Percentiles rank a stretch among this genome's conserved stretches.
phyloP scores from a whole-genome alignment of 192 early-diverging fungal genomes.

The Coemansia asiatica region DNA sequence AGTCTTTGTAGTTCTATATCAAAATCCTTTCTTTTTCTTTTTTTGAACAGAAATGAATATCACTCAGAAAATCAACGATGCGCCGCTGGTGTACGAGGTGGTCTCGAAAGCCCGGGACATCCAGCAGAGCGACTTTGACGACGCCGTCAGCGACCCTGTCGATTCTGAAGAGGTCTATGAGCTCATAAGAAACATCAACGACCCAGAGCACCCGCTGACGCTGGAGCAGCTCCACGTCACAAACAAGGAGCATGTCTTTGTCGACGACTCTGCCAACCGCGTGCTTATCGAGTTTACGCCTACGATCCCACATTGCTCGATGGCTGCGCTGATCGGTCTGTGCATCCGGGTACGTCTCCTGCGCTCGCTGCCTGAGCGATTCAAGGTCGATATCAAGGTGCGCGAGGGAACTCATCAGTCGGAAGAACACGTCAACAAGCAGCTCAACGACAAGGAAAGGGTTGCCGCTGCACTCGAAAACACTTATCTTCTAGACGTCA shows the following conservation, averaged over 20 bases:
- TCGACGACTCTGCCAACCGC: constrained; percentile 68
- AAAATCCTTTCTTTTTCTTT: constrained; percentile 5
- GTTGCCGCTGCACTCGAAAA: constrained; percentile 98
- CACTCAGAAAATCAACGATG: constrained; percentile 68
- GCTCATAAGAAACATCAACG: constrained; percentile 93
- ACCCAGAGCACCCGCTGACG: constrained; percentile 97
- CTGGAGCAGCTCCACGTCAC: constrained; percentile 96
- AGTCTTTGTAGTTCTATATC: neutral
- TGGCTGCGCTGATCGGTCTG: constrained; percentile 97
- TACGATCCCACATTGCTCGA: constrained; percentile 98
- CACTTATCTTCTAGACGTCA: constrained; percentile 88
- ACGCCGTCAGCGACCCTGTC: constrained; percentile 70
- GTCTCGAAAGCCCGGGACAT: constrained; percentile 40
- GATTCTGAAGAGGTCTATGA: constrained; percentile 92
- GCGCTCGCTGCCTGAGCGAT: constrained; percentile 81
- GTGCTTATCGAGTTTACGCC: constrained; percentile 90
- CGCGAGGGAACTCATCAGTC: constrained; percentile 94
- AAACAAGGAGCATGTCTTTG: constrained; percentile 78
- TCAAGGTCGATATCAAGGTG: constrained; percentile 92
- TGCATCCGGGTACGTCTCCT: constrained; percentile 93
- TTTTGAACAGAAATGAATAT: constrained; percentile 35
- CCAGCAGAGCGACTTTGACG: constrained; percentile 68
- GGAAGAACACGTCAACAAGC: constrained; percentile 95
- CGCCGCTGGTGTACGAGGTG: constrained; percentile 78
- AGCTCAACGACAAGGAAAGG: constrained; percentile 98